Evolutionary conservation across 345 rosid species (phyloP).

Genomic region (Arabidopsis thaliana): DNA sequence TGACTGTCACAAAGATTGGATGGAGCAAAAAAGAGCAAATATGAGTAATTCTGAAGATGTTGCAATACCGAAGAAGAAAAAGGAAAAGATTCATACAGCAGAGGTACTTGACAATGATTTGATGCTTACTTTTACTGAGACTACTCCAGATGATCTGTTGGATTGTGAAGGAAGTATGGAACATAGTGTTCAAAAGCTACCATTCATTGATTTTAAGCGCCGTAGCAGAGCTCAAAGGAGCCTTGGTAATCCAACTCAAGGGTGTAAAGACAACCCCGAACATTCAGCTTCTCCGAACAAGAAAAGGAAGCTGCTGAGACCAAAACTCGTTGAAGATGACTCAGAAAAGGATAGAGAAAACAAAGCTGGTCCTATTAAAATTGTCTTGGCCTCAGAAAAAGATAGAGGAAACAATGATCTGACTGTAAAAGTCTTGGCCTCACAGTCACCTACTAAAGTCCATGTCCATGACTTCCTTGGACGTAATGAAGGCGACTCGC

Average conservation of each 20-base stretch:
- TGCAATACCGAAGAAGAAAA: constrained; percentile 33
- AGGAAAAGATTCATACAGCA: constrained; percentile 20
- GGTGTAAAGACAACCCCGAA: constrained; percentile 33
- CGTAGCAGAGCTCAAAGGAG: constrained; percentile 48
- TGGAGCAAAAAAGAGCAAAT: constrained; percentile 32
- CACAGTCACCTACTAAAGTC: constrained; percentile 5
- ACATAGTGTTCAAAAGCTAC: constrained; percentile 34
- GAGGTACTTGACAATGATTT: constrained; percentile 39
- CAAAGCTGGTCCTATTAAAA: not conserved
- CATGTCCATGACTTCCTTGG: not conserved
- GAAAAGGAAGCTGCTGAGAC: constrained; percentile 64
- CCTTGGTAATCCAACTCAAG: constrained; percentile 30
- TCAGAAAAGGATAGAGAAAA: constrained; percentile 26
- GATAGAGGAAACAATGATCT: not conserved
- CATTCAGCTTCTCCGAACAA: constrained; percentile 38
- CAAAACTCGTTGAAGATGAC: constrained; percentile 46
- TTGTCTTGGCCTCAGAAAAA: constrained; percentile 6
- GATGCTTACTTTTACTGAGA: constrained; percentile 29
- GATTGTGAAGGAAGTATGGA: constrained; percentile 34
- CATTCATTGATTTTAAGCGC: constrained; percentile 62
- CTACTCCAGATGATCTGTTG: constrained; percentile 27
- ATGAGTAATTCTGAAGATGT: constrained; percentile 11
- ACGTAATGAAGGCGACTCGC: not conserved
- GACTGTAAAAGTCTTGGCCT: not conserved
- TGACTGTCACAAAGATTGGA: constrained; percentile 44